Base-by-base conservation (phyloP, 768 basidiomycete genomes). In the Boletus pseudopeckii region DNA sequence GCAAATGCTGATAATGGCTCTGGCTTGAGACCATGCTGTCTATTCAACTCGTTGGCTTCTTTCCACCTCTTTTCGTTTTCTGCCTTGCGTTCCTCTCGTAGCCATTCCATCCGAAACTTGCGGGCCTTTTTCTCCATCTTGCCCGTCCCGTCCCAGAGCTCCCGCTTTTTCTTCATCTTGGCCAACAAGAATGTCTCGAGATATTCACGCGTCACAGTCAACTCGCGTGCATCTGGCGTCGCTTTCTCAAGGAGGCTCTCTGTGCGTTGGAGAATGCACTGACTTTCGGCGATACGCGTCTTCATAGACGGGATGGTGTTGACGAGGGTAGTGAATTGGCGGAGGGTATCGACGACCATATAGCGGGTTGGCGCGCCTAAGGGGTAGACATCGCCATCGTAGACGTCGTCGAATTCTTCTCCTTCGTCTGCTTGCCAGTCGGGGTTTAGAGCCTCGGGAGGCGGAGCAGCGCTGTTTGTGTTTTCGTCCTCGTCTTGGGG, bases 81-180 rank as follows among this genome's bases (percentile, higher is more conserved):
- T 20, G 52, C 53, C 40, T 48, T 64, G 52, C 69, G 61, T 50
- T 57, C 56, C 13, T 52, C 50, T 5, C 63, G 56, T 30, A 71
- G 17, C 63, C 66, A 68, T 34, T 49, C 62, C 53, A 66, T 59
- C 42, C 69, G 51, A 4, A 54, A 10, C 41, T 70, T 70, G 39
- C 66, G 55, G 4, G 50, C 37, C 17, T 44, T 20, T 41, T 64
- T 69, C 17, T 49, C 40, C 64, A 72, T 57, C 45, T 4, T 57
- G 0, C 54, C 66, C 8, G 66, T 69, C n/a, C 70, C 69, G 32
- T 70, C 70, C 62, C 63, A 72, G 4, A 69, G 50, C n/a, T 71
- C 69, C 5, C 47, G 53, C 42, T 61, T 71, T n/a, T 58, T 37
- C 51, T 69, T 71, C 66, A 71, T 64, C 47, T 59, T 65, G 40